Base-by-base conservation (phyloP, 345 rosid species). In the Pugionium dolabratum region DNA sequence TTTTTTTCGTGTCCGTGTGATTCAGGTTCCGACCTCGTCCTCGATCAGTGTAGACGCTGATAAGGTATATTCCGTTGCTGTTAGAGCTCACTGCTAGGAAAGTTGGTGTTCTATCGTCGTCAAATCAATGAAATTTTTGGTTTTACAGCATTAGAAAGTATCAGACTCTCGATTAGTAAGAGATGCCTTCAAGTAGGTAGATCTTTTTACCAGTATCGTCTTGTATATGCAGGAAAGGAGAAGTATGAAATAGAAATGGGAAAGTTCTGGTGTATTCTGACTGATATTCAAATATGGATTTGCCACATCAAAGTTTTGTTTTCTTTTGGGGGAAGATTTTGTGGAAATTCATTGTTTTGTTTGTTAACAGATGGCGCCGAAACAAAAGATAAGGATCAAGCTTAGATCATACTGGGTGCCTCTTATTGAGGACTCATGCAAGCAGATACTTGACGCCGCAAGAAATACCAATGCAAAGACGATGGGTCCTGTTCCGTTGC, bases 301-400 rank as follows among this genome's bases (percentile, higher is more conserved):
- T 53, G 36, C 3, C 32, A 25, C 50, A 26, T 5, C 7, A 33
- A 18, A 61, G 18, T 33, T 31, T 44, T 49, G 6, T 6, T 34
- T 0, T 18, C 18, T 2, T 27, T 52, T 54, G 9, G 31, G 53
- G 18, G 18, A 18, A 18, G 8, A 18, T 18, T 18, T 28, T 29
- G 67, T 35, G 42, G 67, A 58, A 50, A 18, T 34, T 58, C 28
- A 29, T 51, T 61, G 3, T 1, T 42, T n/a, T 1, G 58, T 72
- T 40, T 7, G 36, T 67, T 43, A 36, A 10, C 78, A 88, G 99
- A 75, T 85, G 83, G 96, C 92, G 4, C 96, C 99, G 3, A 88
- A 94, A 86, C 97, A 94, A 70, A 94, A 90, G 77, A 90, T 94
- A 73, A 90, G 99, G 77, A 94, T 94, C 59, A 90, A 94, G 73